Evolutionary conservation across 768 basidiomycete species (phyloP).

Genomic region (Mycena vulgaris): DNA sequence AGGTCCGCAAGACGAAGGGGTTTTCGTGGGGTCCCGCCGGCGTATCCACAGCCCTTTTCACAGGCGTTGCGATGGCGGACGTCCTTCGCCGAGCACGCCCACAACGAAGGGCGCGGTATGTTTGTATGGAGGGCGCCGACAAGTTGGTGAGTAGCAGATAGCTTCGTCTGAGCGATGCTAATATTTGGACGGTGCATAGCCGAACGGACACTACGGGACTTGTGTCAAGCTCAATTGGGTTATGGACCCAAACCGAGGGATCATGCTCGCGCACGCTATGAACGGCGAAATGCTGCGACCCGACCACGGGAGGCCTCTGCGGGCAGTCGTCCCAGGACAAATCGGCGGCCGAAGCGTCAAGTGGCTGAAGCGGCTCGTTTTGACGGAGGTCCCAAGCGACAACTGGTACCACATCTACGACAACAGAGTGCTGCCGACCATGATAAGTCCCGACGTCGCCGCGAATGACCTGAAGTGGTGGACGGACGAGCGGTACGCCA

Average conservation of each 20-base stretch:
- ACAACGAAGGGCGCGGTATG: conserved; percentile 57
- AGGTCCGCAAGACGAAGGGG: conserved; percentile 69
- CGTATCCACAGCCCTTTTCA: conserved; percentile 70
- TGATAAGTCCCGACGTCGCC: conserved; percentile 67
- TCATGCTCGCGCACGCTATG: conserved; percentile 72
- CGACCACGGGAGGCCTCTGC: conserved; percentile 78
- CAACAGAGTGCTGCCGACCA: conserved; percentile 75
- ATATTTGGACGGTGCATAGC: conserved; percentile 34
- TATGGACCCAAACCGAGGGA: conserved; percentile 59
- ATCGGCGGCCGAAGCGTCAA: conserved; percentile 75
- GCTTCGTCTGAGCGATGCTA: background rate
- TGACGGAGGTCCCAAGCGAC: conserved; percentile 62
- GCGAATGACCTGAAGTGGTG: background rate
- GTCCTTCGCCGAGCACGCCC: conserved; percentile 65
- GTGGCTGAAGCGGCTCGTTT: conserved; percentile 72
- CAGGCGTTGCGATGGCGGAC: conserved; percentile 72
- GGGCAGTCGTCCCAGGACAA: conserved; percentile 74
- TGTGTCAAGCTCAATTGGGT: conserved; percentile 59
- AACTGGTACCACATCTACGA: conserved; percentile 58
- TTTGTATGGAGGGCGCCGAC: conserved; percentile 74
- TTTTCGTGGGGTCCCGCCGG: conserved; percentile 71
- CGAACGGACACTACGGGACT: conserved; percentile 75
- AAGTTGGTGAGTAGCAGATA: conserved; percentile 43
- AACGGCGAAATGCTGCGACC: conserved; percentile 72
- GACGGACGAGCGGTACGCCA: conserved; percentile 49